Evolutionary conservation across 176 grass and related monocot genomes (phyloP).

Genomic region (Aegilops longissima): DNA sequence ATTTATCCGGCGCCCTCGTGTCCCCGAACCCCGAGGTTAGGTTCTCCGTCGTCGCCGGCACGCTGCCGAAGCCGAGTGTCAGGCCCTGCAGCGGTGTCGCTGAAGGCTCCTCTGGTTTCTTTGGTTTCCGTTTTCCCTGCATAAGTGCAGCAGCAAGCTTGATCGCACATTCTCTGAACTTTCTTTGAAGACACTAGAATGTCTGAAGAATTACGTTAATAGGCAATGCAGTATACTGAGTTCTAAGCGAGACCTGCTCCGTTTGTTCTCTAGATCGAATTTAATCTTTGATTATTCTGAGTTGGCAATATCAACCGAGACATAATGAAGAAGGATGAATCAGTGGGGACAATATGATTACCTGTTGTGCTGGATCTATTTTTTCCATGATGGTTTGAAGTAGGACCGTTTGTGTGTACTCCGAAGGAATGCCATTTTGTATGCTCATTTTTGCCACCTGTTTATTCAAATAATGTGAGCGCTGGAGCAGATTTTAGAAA

Average conservation of each 20-base stretch:
- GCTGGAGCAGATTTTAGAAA: background rate
- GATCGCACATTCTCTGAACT: conserved; percentile 1
- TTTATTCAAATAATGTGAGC: conserved; percentile 12
- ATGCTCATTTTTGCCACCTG: conserved; percentile 83
- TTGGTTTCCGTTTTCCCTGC: conserved; percentile 49
- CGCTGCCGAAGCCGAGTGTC: conserved; percentile 67
- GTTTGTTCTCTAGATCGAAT: background rate
- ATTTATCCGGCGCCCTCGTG: conserved; percentile 41
- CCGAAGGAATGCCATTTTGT: conserved; percentile 74
- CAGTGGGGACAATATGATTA: background rate
- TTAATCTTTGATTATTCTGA: background rate
- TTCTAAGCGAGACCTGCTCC: background rate
- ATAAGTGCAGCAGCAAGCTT: background rate
- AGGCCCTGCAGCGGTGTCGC: conserved; percentile 41
- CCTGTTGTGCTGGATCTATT: conserved; percentile 57
- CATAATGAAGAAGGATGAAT: background rate
- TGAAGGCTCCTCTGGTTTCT: conserved; percentile 31
- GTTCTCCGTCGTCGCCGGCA: conserved; percentile 67
- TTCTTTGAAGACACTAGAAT: background rate
- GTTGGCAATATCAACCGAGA: background rate
- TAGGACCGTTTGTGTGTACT: conserved; percentile 72
- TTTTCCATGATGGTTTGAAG: conserved; percentile 65
- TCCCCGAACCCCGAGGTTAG: conserved; percentile 51
- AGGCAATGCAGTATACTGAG: background rate
- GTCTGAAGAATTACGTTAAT: background rate